Conservation (phyloP, 805 yeast genomes). For the Candida taoyuanica region DNA sequence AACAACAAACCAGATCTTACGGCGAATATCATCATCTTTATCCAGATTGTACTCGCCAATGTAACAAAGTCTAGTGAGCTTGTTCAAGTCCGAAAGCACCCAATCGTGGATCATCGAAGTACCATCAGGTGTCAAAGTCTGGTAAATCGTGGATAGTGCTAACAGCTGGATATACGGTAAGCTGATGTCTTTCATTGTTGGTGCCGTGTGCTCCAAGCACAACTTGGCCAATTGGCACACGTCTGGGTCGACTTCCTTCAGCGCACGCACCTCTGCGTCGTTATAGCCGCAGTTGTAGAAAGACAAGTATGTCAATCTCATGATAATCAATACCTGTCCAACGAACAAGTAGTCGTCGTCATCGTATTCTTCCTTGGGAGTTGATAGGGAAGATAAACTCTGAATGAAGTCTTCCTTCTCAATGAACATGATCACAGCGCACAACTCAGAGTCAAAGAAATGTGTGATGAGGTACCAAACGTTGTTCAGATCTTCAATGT, state of each 20-base stretch:
- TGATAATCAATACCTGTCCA: slow-evolving; percentile 15
- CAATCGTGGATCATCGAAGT: slow-evolving; percentile 1
- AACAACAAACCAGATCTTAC: slow-evolving; percentile 9
- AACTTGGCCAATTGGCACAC: slow-evolving; percentile 12
- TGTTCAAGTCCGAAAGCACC: slow-evolving; percentile 6
- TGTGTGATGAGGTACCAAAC: slow-evolving; percentile 10
- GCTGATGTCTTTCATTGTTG: slow-evolving; percentile 7
- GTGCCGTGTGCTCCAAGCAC: slow-evolving; percentile 13
- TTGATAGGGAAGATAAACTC: slow-evolving; percentile 9
- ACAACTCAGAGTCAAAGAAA: slow-evolving; percentile 9
- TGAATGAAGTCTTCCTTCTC: slow-evolving; percentile 7
- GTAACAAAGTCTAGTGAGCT: slow-evolving; percentile 2
- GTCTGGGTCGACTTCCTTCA: slow-evolving; percentile 7
- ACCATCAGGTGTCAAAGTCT: slow-evolving; percentile 4
- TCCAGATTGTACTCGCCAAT: slow-evolving; percentile 4
- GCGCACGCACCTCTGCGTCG: slow-evolving; percentile 3
- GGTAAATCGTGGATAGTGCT: slow-evolving; percentile 1
- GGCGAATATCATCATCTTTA: slow-evolving; percentile 1
- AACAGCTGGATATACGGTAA: slow-evolving; percentile 7
- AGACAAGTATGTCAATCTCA: slow-evolving; percentile 17
- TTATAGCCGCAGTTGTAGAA: slow-evolving; percentile 19
- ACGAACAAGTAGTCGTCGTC: slow-evolving; percentile 12
- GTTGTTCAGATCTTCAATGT: slow-evolving; percentile 7
- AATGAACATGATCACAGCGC: slow-evolving; percentile 7
- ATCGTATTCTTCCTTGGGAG: slow-evolving; percentile 3